Base-by-base conservation (phyloP, 192 early-diverging fungal species). In the Spizellomyces punctatus region DNA sequence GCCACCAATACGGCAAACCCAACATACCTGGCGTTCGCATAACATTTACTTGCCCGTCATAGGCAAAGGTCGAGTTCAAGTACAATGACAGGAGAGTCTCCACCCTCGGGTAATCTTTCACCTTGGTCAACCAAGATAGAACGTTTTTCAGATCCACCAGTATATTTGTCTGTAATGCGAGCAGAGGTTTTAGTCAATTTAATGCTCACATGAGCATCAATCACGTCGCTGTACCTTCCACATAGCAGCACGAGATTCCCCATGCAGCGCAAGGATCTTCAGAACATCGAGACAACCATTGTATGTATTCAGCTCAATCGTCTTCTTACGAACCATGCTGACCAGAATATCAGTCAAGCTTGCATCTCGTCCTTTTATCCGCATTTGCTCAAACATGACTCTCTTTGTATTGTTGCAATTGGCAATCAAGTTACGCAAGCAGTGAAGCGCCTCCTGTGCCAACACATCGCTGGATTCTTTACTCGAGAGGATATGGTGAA, bases 341-440 rank as follows among this genome's bases (percentile, higher is more conserved):
- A 68, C 16, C 8, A 68, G 21, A n/a, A 45, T 19, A 10, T 8
- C 16, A 6, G 17, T 6, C 50, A 54, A 19, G 50, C 14, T n/a
- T 36, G 27, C 27, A 36, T 36, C 27, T 36, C 27, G 27, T 36
- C 46, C 27, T 47, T 10, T 17, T 16, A 19, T 60, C 47, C 10
- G 41, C 6, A 14, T 16, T 41, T 19, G 19, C 9, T 67, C 47
- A 16, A 66, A 59, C 58, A 76, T 14, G n/a, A 63, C 45, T 4
- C 66, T n/a, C 44, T 71, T 64, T n/a, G 74, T 59, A 8, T 43
- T n/a, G 42, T 59, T 49, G 59, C 57, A 69, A 42, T 77, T 69
- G 19, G 74, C 64, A 48, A 82, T 21, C 14, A 76, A 36, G 63
- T 82, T 82, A 8, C 68, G 66, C 49, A 82, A n/a, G 64, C 78